Conservation (phyloP, 306 rosid species). For the Aeschynomene evenia region DNA sequence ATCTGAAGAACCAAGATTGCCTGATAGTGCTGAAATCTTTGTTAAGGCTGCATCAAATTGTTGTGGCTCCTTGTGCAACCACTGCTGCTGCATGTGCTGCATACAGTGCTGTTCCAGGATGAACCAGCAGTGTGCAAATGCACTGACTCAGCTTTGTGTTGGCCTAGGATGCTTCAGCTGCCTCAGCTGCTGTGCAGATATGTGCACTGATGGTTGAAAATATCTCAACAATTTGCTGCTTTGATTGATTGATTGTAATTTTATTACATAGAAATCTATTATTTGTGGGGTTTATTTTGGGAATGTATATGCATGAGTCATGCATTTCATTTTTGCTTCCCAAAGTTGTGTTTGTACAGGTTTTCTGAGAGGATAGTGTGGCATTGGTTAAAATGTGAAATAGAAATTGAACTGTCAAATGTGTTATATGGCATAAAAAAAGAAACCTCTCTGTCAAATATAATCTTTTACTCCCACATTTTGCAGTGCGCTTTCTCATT, state of each 20-base stretch:
- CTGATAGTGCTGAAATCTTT: conserved; percentile 68
- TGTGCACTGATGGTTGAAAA: conserved; percentile 52
- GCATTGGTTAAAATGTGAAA: conserved; percentile 12
- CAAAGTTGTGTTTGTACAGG: background rate
- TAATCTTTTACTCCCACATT: background rate
- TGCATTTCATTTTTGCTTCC: background rate
- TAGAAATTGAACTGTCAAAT: conserved; percentile 18
- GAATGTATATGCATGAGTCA: conserved; percentile 9
- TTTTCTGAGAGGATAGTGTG: background rate
- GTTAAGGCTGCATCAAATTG: conserved; percentile 63
- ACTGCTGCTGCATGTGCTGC: conserved; percentile 81
- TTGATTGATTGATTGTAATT: conserved; percentile 4
- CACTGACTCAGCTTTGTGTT: conserved; percentile 57
- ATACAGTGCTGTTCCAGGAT: conserved; percentile 46
- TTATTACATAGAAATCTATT: conserved; percentile 1
- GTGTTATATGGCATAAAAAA: background rate
- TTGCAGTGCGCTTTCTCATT: background rate
- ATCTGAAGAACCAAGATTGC: conserved; percentile 40
- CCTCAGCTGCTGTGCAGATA: conserved; percentile 50
- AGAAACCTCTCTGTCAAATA: background rate
- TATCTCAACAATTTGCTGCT: background rate
- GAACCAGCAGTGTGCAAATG: conserved; percentile 54
- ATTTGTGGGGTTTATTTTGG: background rate
- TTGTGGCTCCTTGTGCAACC: conserved; percentile 42
- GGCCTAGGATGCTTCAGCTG: conserved; percentile 69